phyloP scores from a whole-genome alignment of 2,329 filamentous ascomycete genomes.

The Microdochium paspali region DNA sequence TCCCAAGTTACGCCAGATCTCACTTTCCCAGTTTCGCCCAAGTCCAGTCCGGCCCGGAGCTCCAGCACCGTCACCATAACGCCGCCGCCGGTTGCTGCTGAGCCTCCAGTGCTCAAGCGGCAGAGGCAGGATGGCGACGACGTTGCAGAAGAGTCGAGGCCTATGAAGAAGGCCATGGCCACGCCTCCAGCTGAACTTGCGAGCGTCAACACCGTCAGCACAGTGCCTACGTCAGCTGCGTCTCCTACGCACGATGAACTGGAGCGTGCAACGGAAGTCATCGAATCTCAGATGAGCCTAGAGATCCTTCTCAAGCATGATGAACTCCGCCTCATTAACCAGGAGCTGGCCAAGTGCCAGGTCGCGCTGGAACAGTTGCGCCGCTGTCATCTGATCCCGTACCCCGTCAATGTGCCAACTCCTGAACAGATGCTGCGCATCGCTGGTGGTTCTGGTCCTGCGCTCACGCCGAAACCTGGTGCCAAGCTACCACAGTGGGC shows the following conservation, averaged over 20 bases:
- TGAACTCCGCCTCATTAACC: conserved; percentile 87
- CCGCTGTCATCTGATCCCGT: conserved; percentile 85
- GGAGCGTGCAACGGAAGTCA: conserved; percentile 56
- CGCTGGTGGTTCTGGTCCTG: conserved; percentile 64
- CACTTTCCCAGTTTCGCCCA: conserved; percentile 14
- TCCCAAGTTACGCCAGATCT: conserved; percentile 19
- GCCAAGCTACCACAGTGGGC: conserved; percentile 66
- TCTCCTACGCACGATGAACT: conserved; percentile 19
- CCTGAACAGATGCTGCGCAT: conserved; percentile 61
- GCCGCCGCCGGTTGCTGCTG: conserved; percentile 11
- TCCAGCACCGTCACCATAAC: conserved; percentile 22
- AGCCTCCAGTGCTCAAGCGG: conserved; percentile 29
- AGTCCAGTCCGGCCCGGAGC: conserved; percentile 18
- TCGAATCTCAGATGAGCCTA: conserved; percentile 81
- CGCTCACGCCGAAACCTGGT: conserved; percentile 52
- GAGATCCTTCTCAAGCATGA: conserved; percentile 92
- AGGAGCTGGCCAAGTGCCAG: conserved; percentile 94
- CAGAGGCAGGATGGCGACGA: conserved; percentile 24
- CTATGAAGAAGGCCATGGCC: conserved; percentile 16
- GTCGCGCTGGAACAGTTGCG: conserved; percentile 87
- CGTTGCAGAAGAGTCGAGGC: conserved; percentile 14
- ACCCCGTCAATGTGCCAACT: conserved; percentile 61
- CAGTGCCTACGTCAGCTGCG: conserved; percentile 2
- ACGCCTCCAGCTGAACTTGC: conserved; percentile 11
- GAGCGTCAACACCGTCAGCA: not conserved